Conservation (phyloP, 2,329 filamentous ascomycete genomes). For the Penicillium sp. region DNA sequence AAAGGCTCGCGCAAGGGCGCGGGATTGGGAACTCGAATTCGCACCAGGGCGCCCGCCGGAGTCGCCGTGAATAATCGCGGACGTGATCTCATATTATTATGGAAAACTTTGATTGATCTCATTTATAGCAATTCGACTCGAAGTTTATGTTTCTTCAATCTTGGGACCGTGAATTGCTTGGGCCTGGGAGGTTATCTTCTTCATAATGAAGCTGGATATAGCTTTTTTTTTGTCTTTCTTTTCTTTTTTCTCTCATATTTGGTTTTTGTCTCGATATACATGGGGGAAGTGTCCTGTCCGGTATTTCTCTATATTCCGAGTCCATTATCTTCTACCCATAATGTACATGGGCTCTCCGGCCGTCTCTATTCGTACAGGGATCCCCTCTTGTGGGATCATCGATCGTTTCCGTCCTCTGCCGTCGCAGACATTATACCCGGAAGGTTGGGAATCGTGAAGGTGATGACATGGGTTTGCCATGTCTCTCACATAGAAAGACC, state of each 20-base stretch:
- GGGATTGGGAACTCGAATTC: slow-evolving; percentile 25
- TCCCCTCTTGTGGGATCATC: slow-evolving; percentile 16
- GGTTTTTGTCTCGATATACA: slow-evolving; percentile 24
- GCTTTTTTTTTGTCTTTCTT: slow-evolving; percentile 11
- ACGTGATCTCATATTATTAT: slow-evolving; percentile 22
- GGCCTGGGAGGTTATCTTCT: not conserved
- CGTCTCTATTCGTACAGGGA: slow-evolving; percentile 30
- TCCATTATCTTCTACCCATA: slow-evolving; percentile 25
- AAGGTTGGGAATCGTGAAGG: not conserved
- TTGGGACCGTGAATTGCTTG: not conserved
- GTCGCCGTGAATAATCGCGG: slow-evolving; percentile 23
- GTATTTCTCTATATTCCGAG: slow-evolving; percentile 18
- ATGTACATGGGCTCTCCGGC: slow-evolving; percentile 31
- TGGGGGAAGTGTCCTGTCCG: slow-evolving; percentile 10
- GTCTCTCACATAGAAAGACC: slow-evolving; percentile 12
- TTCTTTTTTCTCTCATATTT: not conserved
- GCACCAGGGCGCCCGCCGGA: slow-evolving; percentile 19
- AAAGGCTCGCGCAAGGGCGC: slow-evolving; percentile 26
- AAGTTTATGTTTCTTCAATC: slow-evolving; percentile 22
- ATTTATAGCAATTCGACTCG: slow-evolving; percentile 32
- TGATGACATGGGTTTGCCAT: not conserved
- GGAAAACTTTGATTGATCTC: slow-evolving; percentile 18
- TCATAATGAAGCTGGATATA: not conserved
- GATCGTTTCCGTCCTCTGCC: not conserved
- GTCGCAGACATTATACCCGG: not conserved